Conservation (phyloP, 768 basidiomycete genomes). For the Boletales sp. region DNA sequence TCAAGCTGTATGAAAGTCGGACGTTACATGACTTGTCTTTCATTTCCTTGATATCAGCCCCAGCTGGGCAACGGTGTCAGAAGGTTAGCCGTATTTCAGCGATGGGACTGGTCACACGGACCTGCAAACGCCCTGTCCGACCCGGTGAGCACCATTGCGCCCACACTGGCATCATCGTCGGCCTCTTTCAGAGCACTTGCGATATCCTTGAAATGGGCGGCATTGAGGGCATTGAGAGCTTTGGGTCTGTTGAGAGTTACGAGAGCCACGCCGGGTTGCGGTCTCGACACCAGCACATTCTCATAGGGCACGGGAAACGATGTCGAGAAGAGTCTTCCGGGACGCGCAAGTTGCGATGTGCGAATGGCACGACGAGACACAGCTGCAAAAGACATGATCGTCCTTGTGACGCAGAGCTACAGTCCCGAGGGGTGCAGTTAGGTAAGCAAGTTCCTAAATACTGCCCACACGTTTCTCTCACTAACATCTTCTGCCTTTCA, state of each 20-base stretch:
- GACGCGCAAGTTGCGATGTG: slow-evolving; percentile 1
- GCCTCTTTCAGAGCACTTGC: slow-evolving; percentile 71
- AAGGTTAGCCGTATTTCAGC: not conserved
- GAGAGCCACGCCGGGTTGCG: slow-evolving; percentile 67
- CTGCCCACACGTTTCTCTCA: too few species aligned
- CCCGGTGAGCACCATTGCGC: slow-evolving; percentile 90
- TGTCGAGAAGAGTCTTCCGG: slow-evolving; percentile 24
- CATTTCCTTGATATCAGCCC: slow-evolving; percentile 99
- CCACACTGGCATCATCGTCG: slow-evolving; percentile 66
- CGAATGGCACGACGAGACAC: slow-evolving; percentile 4
- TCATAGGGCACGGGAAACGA: slow-evolving; percentile 44
- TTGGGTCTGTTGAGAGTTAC: slow-evolving; percentile 89
- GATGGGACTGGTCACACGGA: slow-evolving; percentile 30
- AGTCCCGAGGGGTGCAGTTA: too few species aligned
- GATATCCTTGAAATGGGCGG: slow-evolving; percentile 76
- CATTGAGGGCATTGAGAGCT: slow-evolving; percentile 83
- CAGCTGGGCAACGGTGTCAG: slow-evolving; percentile 48
- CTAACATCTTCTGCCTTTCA: too few species aligned
- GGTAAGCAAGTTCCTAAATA: too few species aligned
- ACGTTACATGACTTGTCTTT: slow-evolving; percentile 88
- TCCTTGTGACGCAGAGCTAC: not conserved
- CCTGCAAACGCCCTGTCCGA: slow-evolving; percentile 93
- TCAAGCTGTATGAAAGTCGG: not conserved
- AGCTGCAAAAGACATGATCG: slow-evolving; percentile 17
- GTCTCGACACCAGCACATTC: slow-evolving; percentile 65